Base-by-base conservation (phyloP, 805 yeast genomes). In the Ogataea ganodermae region DNA sequence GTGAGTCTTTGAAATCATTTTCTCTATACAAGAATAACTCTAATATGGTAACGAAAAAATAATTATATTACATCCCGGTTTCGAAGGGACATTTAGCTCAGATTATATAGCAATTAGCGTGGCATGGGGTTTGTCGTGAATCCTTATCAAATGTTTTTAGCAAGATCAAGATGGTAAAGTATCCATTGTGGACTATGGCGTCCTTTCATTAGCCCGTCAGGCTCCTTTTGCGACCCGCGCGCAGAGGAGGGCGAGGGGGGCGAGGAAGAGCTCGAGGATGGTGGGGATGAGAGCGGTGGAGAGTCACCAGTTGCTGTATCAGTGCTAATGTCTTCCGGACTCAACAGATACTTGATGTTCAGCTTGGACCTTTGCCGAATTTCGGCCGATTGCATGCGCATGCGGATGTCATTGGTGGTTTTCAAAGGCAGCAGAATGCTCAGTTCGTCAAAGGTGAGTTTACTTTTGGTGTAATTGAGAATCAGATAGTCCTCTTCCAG, bases 341-440 rank as follows among this genome's bases (percentile, higher is more conserved):
- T 41, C 13, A 52, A 18, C 13, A 52, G 45, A 6, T 50, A 52
- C 9, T 26, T 33, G 32, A 52, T 53, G 41, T 49, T 50, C 17
- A 48, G 20, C 32, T 44, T 50, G 31, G 46, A 17, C 21, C 42
- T 17, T 12, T 43, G 35, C 16, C 28, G 43, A 4, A 30, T 30
- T 20, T 40, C 38, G 9, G 30, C 23, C 5, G 44, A 33, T 14
- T 73, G 78, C 18, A 86, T 78, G 51, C 94, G 73, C 31, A 76
- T 66, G 72, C 79, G 74, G 35, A 89, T 89, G 56, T 88, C 94
- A n/a, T 73, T 73, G 61, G 86, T 90, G 0, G 94, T 74, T 53
- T 89, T 78, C 48, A 76, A 77, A 13, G 94, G 92, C 35, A 89
- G 70, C 44, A 89, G 66, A 27, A 89, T 83, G 13, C 85, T 76